Conservation (phyloP, 768 basidiomycete genomes). For the Saitozyma podzolica region DNA sequence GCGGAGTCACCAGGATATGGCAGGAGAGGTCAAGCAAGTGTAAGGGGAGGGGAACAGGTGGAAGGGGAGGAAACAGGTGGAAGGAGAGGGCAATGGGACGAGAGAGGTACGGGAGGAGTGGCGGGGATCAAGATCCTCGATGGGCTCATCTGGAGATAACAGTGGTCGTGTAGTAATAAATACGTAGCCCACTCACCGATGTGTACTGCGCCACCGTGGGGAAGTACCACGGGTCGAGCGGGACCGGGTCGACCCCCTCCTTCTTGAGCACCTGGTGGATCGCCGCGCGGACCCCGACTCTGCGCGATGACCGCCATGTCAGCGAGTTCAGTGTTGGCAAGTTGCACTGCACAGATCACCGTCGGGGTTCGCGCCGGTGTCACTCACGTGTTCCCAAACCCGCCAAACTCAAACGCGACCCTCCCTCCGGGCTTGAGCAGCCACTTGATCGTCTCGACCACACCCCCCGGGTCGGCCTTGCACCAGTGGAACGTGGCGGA, state of each 20-base stretch:
- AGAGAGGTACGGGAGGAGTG: neutral
- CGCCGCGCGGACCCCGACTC: slow-evolving; percentile 61
- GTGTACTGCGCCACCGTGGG: slow-evolving; percentile 70
- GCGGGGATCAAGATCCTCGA: too few relatives aligned
- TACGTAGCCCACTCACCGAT: slow-evolving; percentile 53
- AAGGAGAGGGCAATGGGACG: too few relatives aligned
- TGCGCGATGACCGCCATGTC: slow-evolving; percentile 13
- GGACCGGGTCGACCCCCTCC: slow-evolving; percentile 62
- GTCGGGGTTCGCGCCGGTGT: neutral
- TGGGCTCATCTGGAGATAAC: slow-evolving; percentile 12
- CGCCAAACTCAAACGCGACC: slow-evolving; percentile 75
- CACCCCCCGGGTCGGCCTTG: slow-evolving; percentile 68
- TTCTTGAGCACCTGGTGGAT: slow-evolving; percentile 61
- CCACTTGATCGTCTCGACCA: slow-evolving; percentile 63
- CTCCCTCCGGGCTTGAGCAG: slow-evolving; percentile 70
- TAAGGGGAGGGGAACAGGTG: too few relatives aligned
- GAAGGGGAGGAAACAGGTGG: too few relatives aligned
- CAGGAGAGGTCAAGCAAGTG: too few relatives aligned
- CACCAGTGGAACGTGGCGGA: slow-evolving; percentile 86
- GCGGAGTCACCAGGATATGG: too few relatives aligned
- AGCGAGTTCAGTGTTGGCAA: neutral
- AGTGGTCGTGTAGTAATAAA: slow-evolving; percentile 57
- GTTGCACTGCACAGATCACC: too few relatives aligned
- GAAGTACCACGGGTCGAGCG: slow-evolving; percentile 80
- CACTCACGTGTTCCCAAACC: slow-evolving; percentile 67